These are phyloP conservation scores for Phytophthora citricola DNA, from an alignment of 352 stramenopile genomes.

Conservation along the genomic window DNA sequence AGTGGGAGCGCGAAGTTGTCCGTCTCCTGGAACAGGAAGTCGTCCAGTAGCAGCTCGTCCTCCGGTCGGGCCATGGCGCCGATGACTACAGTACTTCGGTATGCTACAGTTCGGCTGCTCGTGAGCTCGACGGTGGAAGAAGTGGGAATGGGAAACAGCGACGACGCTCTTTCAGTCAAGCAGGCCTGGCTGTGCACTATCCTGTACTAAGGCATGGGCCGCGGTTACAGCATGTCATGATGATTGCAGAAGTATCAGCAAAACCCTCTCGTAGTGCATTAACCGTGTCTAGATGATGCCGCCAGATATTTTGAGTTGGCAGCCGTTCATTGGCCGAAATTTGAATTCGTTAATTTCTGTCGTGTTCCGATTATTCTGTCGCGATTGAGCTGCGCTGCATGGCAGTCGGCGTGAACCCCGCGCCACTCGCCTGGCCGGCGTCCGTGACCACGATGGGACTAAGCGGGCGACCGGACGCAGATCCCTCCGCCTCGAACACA, in stretches of 20 bases:
- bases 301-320: conserved; percentile 49
- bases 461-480: conserved; percentile 53
- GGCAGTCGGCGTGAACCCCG: conserved; percentile 41
- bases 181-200: neutral
- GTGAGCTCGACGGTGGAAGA: conserved; percentile 3
- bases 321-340: conserved; percentile 57
- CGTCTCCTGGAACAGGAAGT: conserved; percentile 58
- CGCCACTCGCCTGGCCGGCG: conserved; percentile 60
- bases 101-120: neutral
- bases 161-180: neutral
- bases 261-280: neutral
- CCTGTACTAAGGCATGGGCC: neutral
- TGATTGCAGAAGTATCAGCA: too few relatives aligned
- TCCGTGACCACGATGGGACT: conserved; percentile 62
- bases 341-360: conserved; percentile 8
- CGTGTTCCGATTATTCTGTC: conserved; percentile 8
- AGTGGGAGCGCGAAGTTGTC: conserved; percentile 38
- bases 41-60: conserved; percentile 50
- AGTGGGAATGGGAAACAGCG: neutral
- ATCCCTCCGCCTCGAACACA: conserved; percentile 56
- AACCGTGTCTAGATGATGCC: neutral
- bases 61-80: conserved; percentile 4
- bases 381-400: neutral
- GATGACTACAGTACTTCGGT: neutral
- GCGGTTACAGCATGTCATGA: neutral